phyloP scores from a whole-genome alignment of 1,284 basidiomycete species.

The Pterulicium gracile region DNA sequence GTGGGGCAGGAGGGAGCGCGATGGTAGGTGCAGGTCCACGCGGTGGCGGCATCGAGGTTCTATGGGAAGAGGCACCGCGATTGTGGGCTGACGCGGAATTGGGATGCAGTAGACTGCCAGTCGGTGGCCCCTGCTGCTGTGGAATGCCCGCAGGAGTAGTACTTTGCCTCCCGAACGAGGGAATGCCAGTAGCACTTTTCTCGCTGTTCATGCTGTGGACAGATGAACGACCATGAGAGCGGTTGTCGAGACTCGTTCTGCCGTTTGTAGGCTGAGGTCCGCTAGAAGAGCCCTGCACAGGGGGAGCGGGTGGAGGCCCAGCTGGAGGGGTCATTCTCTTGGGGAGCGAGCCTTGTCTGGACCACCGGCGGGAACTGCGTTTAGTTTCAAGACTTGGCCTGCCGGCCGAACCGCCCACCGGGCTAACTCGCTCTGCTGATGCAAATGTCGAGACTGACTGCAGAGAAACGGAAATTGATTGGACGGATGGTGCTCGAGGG shows the following conservation, averaged over 20 bases:
- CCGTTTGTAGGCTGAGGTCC: too few relatives aligned
- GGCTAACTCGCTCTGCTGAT: conserved; percentile 26
- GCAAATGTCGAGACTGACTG: conserved; percentile 43
- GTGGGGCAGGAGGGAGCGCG: conserved; percentile 57
- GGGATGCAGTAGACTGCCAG: conserved; percentile 31
- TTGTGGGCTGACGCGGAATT: conserved; percentile 15
- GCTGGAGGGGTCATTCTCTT: conserved; percentile 43
- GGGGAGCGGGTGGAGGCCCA: conserved; percentile 37
- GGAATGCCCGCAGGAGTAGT: conserved; percentile 34
- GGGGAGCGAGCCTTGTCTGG: conserved; percentile 43
- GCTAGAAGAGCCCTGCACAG: conserved; percentile 11
- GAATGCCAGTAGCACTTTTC: conserved; percentile 35
- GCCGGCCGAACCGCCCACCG: conserved; percentile 26
- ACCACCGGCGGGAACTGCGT: conserved; percentile 41
- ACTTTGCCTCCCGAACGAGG: conserved; percentile 46
- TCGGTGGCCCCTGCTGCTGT: conserved; percentile 31
- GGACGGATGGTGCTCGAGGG: conserved; percentile 22
- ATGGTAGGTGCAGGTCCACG: conserved; percentile 56
- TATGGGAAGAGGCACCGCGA: conserved; percentile 28
- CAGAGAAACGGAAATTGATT: conserved; percentile 22
- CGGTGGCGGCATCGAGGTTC: conserved; percentile 55
- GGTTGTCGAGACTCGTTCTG: conserved; percentile 7
- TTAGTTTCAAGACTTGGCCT: conserved; percentile 20
- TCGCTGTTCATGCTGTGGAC: conserved; percentile 29
- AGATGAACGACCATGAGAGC: conserved; percentile 31